These are phyloP conservation scores for Chrysanthemum makinoi DNA, from an alignment of 129 eudicot species.

Conservation along the genomic window DNA sequence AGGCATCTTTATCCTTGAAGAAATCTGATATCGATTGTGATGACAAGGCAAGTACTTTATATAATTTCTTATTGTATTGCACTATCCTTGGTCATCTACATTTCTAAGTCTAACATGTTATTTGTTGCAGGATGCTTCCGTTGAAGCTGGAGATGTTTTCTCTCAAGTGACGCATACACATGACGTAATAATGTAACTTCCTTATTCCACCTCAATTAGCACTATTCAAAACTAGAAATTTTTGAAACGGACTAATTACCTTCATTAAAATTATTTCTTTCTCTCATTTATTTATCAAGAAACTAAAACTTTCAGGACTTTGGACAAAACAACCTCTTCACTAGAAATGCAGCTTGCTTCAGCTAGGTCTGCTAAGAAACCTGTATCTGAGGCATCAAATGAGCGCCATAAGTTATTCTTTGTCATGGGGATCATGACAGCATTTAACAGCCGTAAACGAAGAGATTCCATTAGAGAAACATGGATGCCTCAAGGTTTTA, in stretches of 20 bases:
- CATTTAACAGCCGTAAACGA: slow-evolving; percentile 85
- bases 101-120: background rate
- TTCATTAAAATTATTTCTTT: background rate
- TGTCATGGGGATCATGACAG: slow-evolving; percentile 92
- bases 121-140: slow-evolving; percentile 40
- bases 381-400: slow-evolving; percentile 20
- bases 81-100: background rate
- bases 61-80: background rate
- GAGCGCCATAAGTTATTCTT: slow-evolving; percentile 63
- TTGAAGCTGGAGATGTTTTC: slow-evolving; percentile 41
- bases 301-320: slow-evolving; percentile 54
- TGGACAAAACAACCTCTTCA: slow-evolving; percentile 76
- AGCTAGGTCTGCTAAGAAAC: slow-evolving; percentile 54
- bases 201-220: background rate
- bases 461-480: slow-evolving; percentile 85
- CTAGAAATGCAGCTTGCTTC: slow-evolving; percentile 75
- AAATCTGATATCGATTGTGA: slow-evolving; percentile 38
- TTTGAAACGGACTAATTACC: background rate
- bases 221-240: slow-evolving; percentile 6
- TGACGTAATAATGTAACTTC: slow-evolving; percentile 59
- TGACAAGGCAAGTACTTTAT: slow-evolving; percentile 41
- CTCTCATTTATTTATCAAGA: background rate
- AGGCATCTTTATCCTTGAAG: slow-evolving; percentile 22
- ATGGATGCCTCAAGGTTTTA: slow-evolving; percentile 93
- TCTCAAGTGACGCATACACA: slow-evolving; percentile 68